These are phyloP conservation scores for Hemileia vastatrix DNA, from an alignment of 1,284 basidiomycete genomes.

Conservation along the genomic window DNA sequence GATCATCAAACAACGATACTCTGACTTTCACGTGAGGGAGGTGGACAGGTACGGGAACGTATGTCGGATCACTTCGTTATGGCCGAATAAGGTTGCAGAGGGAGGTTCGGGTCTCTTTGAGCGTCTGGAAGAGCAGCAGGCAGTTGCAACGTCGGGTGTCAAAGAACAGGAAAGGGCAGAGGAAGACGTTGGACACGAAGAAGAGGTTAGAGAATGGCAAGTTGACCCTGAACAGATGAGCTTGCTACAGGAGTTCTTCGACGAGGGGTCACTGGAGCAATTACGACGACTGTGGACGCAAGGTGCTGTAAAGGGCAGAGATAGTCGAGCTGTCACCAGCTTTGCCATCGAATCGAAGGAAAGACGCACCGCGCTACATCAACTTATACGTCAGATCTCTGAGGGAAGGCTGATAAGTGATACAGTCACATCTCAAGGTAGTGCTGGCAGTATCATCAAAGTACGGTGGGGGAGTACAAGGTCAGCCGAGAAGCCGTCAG, in stretches of 20 bases:
- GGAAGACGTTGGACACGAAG: no score
- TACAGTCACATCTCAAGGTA: conserved; percentile 48
- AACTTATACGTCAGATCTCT: conserved; percentile 68
- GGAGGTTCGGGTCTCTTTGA: no score
- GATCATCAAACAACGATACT: conserved; percentile 68
- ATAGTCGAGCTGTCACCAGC: conserved; percentile 47
- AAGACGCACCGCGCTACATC: conserved; percentile 69
- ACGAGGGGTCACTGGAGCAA: conserved; percentile 42
- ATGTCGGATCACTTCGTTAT: conserved; percentile 12
- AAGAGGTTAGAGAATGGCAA: no score
- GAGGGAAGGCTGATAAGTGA: conserved; percentile 72
- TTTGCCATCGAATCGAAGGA: conserved; percentile 71
- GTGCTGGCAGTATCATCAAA: background rate
- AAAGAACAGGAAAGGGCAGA: no score
- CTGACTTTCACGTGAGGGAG: background rate
- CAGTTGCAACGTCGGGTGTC: no score
- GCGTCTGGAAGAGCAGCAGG: no score
- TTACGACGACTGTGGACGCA: background rate
- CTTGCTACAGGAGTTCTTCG: conserved; percentile 63
- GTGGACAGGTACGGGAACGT: background rate
- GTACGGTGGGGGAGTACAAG: conserved; percentile 40
- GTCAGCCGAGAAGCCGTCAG: background rate
- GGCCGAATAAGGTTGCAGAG: conserved; percentile 14
- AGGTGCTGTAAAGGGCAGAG: background rate
- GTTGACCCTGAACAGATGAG: no score